A percentile compares a stretch with the other conserved stretches of the same genome.
phyloP scores from a whole-genome alignment of 192 early-diverging fungal species.

The Lobulomyces angularis region DNA sequence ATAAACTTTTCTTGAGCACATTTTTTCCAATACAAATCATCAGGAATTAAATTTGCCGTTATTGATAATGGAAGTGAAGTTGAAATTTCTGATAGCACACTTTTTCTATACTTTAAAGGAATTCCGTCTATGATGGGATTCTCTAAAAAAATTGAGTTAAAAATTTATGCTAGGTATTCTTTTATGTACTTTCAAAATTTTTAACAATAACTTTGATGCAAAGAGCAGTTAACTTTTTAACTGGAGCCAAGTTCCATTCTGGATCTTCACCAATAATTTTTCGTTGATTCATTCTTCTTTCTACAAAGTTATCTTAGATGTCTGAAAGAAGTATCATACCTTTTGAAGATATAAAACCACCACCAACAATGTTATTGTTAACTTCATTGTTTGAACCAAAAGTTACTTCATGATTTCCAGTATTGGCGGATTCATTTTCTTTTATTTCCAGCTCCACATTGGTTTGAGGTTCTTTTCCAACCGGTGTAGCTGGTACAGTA shows the following conservation, averaged over 20 bases:
- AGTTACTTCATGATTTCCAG: too few relatives aligned
- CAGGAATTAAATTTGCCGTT: slow-evolving; percentile 32
- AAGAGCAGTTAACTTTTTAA: slow-evolving; percentile 34
- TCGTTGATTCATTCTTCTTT: slow-evolving; percentile 10
- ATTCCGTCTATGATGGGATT: slow-evolving; percentile 21
- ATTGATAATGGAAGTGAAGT: slow-evolving; percentile 25
- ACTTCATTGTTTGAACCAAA: too few relatives aligned
- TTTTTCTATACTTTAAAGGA: slow-evolving; percentile 28
- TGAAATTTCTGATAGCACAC: slow-evolving; percentile 25
- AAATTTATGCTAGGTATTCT: slow-evolving; percentile 1
- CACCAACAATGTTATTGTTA: too few relatives aligned
- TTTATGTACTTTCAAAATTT: slow-evolving; percentile 35
- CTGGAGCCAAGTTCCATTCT: slow-evolving; percentile 44
- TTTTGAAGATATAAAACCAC: too few relatives aligned
- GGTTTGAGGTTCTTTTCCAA: too few relatives aligned
- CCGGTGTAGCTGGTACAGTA: too few relatives aligned
- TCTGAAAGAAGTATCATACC: too few relatives aligned
- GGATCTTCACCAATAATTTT: slow-evolving; percentile 41
- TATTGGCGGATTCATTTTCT: too few relatives aligned
- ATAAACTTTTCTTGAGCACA: slow-evolving; percentile 22
- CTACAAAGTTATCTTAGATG: background rate
- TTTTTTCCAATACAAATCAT: slow-evolving; percentile 35
- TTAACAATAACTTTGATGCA: slow-evolving; percentile 35
- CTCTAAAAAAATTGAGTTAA: slow-evolving; percentile 9
- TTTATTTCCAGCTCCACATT: too few relatives aligned